Percentiles rank a stretch among this genome's conserved stretches.
Conservation (phyloP, 306 rosid species). For the Fragaria vesca region DNA sequence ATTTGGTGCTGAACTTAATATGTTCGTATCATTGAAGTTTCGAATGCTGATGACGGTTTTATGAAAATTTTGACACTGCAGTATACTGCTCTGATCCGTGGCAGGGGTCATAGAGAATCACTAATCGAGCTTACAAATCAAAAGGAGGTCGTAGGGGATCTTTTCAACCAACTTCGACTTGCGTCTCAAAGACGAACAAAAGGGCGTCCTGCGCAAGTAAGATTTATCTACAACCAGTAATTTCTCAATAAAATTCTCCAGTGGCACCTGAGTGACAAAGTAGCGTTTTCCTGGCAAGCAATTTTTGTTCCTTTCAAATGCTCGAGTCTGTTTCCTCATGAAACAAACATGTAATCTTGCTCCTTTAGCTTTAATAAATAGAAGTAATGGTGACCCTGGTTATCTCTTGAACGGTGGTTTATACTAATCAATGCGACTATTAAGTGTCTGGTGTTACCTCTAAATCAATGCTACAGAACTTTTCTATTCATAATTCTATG, state of each 20-base stretch:
- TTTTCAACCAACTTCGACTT: constrained; percentile 92
- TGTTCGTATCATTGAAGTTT: constrained; percentile 5
- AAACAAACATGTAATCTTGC: not conserved
- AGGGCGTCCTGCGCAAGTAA: constrained; percentile 96
- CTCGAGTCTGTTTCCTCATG: not conserved
- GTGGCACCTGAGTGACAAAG: not conserved
- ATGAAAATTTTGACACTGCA: constrained; percentile 49
- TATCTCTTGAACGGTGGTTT: not conserved
- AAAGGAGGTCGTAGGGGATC: constrained; percentile 91
- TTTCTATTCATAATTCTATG: not conserved
- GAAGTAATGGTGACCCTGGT: not conserved
- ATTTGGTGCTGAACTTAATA: not conserved
- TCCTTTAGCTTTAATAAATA: not conserved
- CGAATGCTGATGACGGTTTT: constrained; percentile 26
- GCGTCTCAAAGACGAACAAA: constrained; percentile 80
- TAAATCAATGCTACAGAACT: not conserved
- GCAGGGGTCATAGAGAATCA: constrained; percentile 64
- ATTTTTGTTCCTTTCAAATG: not conserved
- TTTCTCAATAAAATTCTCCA: not conserved
- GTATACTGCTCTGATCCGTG: constrained; percentile 72
- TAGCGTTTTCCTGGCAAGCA: not conserved
- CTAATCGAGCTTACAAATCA: constrained; percentile 87
- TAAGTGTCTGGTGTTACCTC: not conserved
- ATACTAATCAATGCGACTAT: not conserved
- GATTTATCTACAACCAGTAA: constrained; percentile 23